Conservation (phyloP, 495 filamentous ascomycete genomes). For the Aspergillus saccharolyticus region DNA sequence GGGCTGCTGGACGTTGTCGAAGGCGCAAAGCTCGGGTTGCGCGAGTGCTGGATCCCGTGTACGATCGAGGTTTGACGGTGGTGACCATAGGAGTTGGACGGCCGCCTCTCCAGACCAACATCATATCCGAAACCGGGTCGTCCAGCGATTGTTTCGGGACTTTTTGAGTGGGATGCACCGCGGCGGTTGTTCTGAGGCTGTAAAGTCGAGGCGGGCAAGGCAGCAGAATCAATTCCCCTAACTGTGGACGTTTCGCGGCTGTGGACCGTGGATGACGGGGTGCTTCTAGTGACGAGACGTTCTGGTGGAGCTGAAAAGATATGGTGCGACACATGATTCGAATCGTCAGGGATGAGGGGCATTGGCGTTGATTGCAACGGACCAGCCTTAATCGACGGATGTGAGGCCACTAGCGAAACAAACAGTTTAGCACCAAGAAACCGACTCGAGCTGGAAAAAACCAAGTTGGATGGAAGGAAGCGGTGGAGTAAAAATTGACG, state of each 20-base stretch:
- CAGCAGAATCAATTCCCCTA: constrained; percentile 39
- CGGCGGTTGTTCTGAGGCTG: constrained; percentile 39
- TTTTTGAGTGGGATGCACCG: constrained; percentile 53
- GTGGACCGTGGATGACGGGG: constrained; percentile 49
- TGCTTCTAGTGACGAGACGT: constrained; percentile 37
- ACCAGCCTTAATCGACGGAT: constrained; percentile 39
- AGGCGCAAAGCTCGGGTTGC: constrained; percentile 70
- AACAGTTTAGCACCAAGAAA: constrained; percentile 9
- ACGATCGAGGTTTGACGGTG: constrained; percentile 93
- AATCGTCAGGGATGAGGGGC: constrained; percentile 45
- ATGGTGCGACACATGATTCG: constrained; percentile 39
- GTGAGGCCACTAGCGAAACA: constrained; percentile 32
- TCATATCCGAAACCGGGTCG: constrained; percentile 45
- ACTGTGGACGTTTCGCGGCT: constrained; percentile 42
- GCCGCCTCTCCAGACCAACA: constrained; percentile 60
- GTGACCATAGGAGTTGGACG: constrained; percentile 74
- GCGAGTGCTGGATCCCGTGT: constrained; percentile 88
- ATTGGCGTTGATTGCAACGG: constrained; percentile 37
- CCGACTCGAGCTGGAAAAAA: not conserved
- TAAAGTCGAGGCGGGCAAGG: constrained; percentile 34
- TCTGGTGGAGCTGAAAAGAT: constrained; percentile 37
- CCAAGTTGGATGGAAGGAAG: constrained; percentile 1
- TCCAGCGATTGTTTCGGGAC: constrained; percentile 39
- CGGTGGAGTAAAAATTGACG: not conserved
- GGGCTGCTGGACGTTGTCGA: constrained; percentile 65